Percentiles rank a stretch among this genome's conserved stretches.
Evolutionary conservation across 768 basidiomycete genomes (phyloP).

Genomic region (Mrakia hoshinonis): DNA sequence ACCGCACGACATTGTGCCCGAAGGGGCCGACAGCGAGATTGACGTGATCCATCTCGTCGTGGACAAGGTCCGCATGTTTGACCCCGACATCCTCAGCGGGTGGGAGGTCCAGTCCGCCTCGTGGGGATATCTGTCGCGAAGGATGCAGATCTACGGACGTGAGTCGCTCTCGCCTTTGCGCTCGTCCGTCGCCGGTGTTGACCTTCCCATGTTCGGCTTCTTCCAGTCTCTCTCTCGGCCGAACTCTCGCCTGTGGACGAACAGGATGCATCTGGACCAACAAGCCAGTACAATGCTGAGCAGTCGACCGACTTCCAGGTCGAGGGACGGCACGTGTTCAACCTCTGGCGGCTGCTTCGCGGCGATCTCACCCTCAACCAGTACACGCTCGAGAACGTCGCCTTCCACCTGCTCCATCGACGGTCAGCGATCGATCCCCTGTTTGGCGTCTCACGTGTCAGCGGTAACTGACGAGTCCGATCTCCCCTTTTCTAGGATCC

Average conservation of each 20-base stretch:
- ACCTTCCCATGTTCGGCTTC: background rate
- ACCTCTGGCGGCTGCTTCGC: constrained; percentile 86
- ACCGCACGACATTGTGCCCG: constrained; percentile 27
- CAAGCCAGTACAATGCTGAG: constrained; percentile 21
- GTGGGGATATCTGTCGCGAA: constrained; percentile 80
- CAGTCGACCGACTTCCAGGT: constrained; percentile 77
- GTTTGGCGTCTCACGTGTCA: background rate
- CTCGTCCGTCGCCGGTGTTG: background rate
- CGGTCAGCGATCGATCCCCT: constrained; percentile 48
- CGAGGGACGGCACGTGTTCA: constrained; percentile 79
- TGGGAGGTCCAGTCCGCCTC: constrained; percentile 84
- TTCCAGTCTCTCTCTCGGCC: background rate
- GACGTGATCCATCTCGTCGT: constrained; percentile 69
- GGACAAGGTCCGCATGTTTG: constrained; percentile 63
- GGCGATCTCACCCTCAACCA: constrained; percentile 65
- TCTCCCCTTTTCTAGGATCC: constrained; percentile 49
- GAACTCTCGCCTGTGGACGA: constrained; percentile 6
- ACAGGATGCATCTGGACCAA: background rate
- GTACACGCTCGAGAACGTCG: constrained; percentile 85
- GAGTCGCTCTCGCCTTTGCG: background rate
- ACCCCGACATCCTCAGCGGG: constrained; percentile 84
- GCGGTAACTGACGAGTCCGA: background rate
- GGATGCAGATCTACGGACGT: constrained; percentile 37
- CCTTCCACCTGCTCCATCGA: constrained; percentile 64
- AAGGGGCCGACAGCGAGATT: constrained; percentile 56